Conservation (phyloP, 2,329 filamentous ascomycete genomes). For the Diplodia seriata region DNA sequence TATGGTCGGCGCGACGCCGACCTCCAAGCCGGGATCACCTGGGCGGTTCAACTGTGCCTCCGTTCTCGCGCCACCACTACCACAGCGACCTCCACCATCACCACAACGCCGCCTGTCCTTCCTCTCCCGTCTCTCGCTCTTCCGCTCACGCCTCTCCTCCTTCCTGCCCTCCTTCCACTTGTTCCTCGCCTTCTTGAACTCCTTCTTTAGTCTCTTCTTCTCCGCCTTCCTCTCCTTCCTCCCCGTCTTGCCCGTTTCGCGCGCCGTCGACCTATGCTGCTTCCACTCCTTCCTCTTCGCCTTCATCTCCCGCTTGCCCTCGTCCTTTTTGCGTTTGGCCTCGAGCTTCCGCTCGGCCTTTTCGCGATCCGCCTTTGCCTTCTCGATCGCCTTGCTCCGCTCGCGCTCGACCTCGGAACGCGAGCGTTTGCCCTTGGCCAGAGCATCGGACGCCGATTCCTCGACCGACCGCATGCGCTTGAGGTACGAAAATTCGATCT, state of each 20-base stretch:
- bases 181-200: conserved; percentile 29
- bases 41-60: neutral
- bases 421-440: conserved; percentile 40
- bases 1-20: neutral
- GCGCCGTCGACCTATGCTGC: conserved; percentile 37
- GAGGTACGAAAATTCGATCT: conserved; percentile 26
- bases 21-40: neutral
- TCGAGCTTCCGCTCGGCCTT: conserved; percentile 33
- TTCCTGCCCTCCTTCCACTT: conserved; percentile 12
- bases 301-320: conserved; percentile 37
- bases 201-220: conserved; percentile 36
- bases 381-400: conserved; percentile 40
- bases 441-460: conserved; percentile 34
- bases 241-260: conserved; percentile 34
- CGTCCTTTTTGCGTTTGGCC: conserved; percentile 33
- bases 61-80: neutral
- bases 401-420: conserved; percentile 38
- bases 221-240: conserved; percentile 30
- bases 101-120: conserved; percentile 3
- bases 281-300: conserved; percentile 37
- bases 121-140: neutral
- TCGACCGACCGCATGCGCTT: conserved; percentile 37
- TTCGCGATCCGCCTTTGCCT: conserved; percentile 35
- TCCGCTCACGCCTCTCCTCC: conserved; percentile 18
- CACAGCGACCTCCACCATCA: neutral